Conservation (phyloP, 257 asterid species). For the Ligustrum vulgare region DNA sequence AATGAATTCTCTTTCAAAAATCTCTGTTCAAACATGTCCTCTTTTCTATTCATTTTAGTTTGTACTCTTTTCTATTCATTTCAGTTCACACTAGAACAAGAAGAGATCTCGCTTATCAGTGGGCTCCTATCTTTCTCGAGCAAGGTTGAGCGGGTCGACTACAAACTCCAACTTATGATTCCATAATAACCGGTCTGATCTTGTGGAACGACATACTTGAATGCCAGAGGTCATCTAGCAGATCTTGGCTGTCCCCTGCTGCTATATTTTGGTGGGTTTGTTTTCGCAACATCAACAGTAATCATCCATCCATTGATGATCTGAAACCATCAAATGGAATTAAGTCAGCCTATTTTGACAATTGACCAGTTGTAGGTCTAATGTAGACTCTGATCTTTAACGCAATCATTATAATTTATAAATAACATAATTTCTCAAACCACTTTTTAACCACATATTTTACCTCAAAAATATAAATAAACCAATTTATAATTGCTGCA, state of each 20-base stretch:
- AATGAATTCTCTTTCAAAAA: no score
- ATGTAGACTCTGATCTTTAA: no score
- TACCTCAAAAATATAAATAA: no score
- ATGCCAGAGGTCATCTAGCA: constrained; percentile 30
- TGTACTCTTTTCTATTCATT: no score
- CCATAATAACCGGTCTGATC: background rate
- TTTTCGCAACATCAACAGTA: constrained; percentile 84
- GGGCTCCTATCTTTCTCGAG: background rate
- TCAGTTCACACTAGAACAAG: background rate
- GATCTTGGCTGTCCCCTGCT: constrained; percentile 49
- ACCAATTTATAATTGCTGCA: no score
- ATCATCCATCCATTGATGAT: constrained; percentile 99
- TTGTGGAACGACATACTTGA: background rate
- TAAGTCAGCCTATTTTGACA: constrained; percentile 11
- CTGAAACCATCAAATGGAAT: constrained; percentile 38
- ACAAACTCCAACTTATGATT: background rate
- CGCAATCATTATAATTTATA: no score
- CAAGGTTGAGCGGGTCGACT: no score
- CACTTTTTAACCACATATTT: no score
- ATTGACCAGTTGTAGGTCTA: background rate
- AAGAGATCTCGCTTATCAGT: background rate
- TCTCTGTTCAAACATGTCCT: no score
- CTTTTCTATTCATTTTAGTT: no score
- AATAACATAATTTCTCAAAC: no score
- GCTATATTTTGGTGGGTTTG: constrained; percentile 62